Percentiles rank a stretch among this genome's conserved stretches.
phyloP scores from a whole-genome alignment of 2,329 filamentous ascomycete species.

The Colletotrichum truncatum region DNA sequence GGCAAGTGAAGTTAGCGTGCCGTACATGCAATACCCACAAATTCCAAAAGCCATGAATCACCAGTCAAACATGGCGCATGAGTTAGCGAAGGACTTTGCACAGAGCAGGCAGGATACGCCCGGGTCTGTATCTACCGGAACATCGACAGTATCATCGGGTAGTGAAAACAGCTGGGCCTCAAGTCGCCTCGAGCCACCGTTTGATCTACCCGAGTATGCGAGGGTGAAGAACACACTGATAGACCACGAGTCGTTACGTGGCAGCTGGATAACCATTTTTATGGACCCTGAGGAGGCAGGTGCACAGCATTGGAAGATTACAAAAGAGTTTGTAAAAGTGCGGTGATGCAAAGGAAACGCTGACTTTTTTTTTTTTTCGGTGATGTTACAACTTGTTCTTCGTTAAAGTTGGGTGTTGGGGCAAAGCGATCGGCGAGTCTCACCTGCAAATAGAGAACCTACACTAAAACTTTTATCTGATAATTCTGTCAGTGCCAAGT shows the following conservation, averaged over 20 bases:
- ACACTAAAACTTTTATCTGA: too few species aligned
- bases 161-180: constrained; percentile 17
- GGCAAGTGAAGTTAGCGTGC: neutral
- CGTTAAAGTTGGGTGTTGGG: too few species aligned
- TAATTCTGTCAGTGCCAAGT: too few species aligned
- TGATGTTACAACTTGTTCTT: too few species aligned
- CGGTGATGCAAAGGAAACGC: too few species aligned
- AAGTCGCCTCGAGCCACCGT: constrained; percentile 36
- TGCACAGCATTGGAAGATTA: constrained; percentile 38
- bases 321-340: constrained; percentile 42
- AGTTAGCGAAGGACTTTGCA: neutral
- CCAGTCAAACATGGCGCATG: neutral
- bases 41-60: neutral
- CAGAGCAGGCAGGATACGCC: constrained; percentile 4
- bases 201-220: constrained; percentile 35
- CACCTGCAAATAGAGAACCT: too few species aligned
- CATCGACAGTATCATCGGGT: neutral
- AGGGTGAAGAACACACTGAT: constrained; percentile 43
- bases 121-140: neutral
- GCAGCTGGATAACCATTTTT: constrained; percentile 42
- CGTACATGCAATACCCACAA: neutral
- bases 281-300: constrained; percentile 34
- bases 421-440: too few species aligned
- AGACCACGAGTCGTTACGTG: constrained; percentile 34
- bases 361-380: too few species aligned